Evolutionary conservation across 495 filamentous ascomycete species (phyloP).

Genomic region (Trichodelitschia bisporula): DNA sequence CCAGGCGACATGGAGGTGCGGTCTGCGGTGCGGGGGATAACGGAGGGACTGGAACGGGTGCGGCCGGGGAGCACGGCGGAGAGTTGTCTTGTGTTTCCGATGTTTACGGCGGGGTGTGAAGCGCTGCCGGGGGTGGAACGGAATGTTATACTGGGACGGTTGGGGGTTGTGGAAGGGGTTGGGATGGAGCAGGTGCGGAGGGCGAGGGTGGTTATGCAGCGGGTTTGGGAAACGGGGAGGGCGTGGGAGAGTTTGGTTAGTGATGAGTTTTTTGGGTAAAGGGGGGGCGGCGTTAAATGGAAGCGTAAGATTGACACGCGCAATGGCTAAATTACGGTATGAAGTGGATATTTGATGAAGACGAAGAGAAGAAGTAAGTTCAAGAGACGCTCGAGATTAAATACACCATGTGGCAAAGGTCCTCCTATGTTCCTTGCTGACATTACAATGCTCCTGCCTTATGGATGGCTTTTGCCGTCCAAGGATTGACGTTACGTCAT

Average conservation of each 20-base stretch:
- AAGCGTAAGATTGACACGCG: too few species aligned
- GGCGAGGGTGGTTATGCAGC: conserved; percentile 38
- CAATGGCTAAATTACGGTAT: too few species aligned
- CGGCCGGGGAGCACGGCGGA: conserved; percentile 43
- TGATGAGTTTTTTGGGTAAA: conserved; percentile 41
- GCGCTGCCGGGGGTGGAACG: conserved; percentile 28
- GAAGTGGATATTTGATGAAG: too few species aligned
- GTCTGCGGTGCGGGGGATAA: conserved; percentile 35
- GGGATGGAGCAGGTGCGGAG: conserved; percentile 53
- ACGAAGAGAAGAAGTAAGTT: too few species aligned
- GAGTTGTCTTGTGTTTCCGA: conserved; percentile 53
- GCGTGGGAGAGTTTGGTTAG: conserved; percentile 37
- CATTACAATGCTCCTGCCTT: too few species aligned
- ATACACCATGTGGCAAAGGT: too few species aligned
- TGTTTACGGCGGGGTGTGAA: conserved; percentile 72
- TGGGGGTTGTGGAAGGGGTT: conserved; percentile 44
- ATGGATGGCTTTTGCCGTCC: too few species aligned
- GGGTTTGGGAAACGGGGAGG: conserved; percentile 35
- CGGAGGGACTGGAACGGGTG: conserved; percentile 35
- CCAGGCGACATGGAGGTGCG: conserved; percentile 32
- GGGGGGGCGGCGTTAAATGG: too few species aligned
- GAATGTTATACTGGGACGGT: conserved; percentile 35
- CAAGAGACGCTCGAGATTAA: too few species aligned
- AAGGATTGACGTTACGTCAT: too few species aligned
- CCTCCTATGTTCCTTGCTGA: too few species aligned